Percentiles rank a stretch among this genome's conserved stretches.
These are phyloP conservation scores for Fusarium nelsonii DNA, from an alignment of 2,329 filamentous ascomycete species.

Conservation along the genomic window DNA sequence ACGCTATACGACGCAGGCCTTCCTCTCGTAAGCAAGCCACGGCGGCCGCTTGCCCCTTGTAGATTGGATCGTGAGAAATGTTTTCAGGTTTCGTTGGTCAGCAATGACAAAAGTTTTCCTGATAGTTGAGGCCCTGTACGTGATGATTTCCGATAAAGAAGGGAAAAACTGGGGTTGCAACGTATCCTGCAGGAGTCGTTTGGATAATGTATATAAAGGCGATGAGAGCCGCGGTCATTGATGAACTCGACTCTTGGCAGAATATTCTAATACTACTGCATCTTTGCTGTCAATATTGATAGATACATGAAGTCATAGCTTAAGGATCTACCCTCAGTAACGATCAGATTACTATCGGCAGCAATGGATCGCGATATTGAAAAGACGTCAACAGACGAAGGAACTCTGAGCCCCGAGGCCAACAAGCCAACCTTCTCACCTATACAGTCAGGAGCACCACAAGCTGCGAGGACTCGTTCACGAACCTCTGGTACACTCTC, in stretches of 20 bases:
- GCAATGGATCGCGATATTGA: slow-evolving; percentile 46
- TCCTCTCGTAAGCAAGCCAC: slow-evolving; percentile 6
- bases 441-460: slow-evolving; percentile 19
- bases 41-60: not conserved
- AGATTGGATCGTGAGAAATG: slow-evolving; percentile 4
- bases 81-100: not conserved
- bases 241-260: not conserved
- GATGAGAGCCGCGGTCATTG: not conserved
- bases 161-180: not conserved
- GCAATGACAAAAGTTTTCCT: not conserved
- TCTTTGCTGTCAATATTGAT: no score
- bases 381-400: slow-evolving; percentile 40
- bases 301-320: not conserved
- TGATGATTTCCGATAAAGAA: not conserved
- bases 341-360: not conserved
- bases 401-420: slow-evolving; percentile 1
- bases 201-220: slow-evolving; percentile 18
- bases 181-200: not conserved
- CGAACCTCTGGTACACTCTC: slow-evolving; percentile 24
- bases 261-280: not conserved
- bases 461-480: slow-evolving; percentile 17
- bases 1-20: not conserved
- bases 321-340: not conserved
- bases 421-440: slow-evolving; percentile 22
- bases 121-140: not conserved